phyloP scores from a whole-genome alignment of 345 rosid species.

The Eucalyptus tenuipes region DNA sequence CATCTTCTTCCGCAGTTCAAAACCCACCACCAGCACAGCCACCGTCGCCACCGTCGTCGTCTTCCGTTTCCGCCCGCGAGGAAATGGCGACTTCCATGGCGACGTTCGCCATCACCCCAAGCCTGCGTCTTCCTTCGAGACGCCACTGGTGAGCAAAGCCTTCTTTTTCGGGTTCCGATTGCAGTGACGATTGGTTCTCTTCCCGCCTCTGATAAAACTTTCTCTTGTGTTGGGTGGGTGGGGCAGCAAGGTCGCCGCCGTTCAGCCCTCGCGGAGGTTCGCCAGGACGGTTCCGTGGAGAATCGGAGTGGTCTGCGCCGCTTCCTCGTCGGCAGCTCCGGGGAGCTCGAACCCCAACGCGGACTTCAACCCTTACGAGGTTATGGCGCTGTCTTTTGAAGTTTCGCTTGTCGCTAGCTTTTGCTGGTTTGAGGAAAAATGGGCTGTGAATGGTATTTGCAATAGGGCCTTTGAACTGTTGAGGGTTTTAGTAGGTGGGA shows the following conservation, averaged over 20 bases:
- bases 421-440: background rate
- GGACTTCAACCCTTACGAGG: constrained; percentile 84
- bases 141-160: background rate
- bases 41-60: background rate
- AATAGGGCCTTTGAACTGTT: background rate
- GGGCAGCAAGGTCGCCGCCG: background rate
- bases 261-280: constrained; percentile 5
- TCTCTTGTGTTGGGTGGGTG: background rate
- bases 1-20: background rate
- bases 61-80: background rate
- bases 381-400: background rate
- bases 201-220: background rate
- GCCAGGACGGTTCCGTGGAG: constrained; percentile 13
- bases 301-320: constrained; percentile 24
- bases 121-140: background rate
- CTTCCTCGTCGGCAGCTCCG: constrained; percentile 52
- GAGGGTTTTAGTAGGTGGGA: background rate
- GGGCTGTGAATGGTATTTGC: background rate
- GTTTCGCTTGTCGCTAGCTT: background rate
- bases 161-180: background rate
- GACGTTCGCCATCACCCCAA: background rate
- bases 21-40: background rate
- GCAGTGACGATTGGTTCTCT: background rate
- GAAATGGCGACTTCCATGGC: background rate
- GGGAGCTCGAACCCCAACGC: constrained; percentile 56